phyloP scores from a whole-genome alignment of 2,329 filamentous ascomycete genomes.

The Alternaria tenuissima region DNA sequence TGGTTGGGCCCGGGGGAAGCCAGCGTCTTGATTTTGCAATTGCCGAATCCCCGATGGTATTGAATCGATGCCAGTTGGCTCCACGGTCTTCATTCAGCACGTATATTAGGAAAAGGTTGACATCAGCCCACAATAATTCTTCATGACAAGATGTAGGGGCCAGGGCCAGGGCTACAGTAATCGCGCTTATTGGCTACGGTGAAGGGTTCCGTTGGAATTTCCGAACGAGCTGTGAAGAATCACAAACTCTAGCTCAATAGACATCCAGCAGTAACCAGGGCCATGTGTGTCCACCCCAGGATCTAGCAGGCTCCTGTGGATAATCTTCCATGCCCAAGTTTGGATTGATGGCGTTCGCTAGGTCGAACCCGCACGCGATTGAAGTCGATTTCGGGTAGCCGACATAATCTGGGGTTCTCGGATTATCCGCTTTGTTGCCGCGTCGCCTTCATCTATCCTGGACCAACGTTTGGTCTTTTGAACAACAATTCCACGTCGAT shows the following conservation, averaged over 20 bases:
- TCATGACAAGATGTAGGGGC: conserved; percentile 4
- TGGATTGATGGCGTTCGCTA: conserved; percentile 15
- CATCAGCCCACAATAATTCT: conserved; percentile 9
- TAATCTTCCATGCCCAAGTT: conserved; percentile 11
- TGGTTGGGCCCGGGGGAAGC: not conserved
- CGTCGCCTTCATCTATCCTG: conserved; percentile 6
- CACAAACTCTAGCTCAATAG: conserved; percentile 10
- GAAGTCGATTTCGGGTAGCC: conserved; percentile 7
- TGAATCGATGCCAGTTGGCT: not conserved
- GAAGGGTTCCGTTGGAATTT: conserved; percentile 8
- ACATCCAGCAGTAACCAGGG: conserved; percentile 1
- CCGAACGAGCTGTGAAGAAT: conserved; percentile 5
- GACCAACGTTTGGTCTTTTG: conserved; percentile 12
- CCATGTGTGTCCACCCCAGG: conserved; percentile 8
- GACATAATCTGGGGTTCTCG: conserved; percentile 4
- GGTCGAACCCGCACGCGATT: conserved; percentile 20
- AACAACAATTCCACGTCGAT: conserved; percentile 10
- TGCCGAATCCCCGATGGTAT: not conserved
- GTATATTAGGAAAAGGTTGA: not conserved
- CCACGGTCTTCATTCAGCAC: not conserved
- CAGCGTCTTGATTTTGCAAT: not conserved
- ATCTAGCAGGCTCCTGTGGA: conserved; percentile 1
- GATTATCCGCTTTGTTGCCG: conserved; percentile 6
- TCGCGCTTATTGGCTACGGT: conserved; percentile 11
- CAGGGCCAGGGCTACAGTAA: not conserved